Evolutionary conservation across 176 grass and related monocot species (phyloP).

Genomic region (Avena sativa): DNA sequence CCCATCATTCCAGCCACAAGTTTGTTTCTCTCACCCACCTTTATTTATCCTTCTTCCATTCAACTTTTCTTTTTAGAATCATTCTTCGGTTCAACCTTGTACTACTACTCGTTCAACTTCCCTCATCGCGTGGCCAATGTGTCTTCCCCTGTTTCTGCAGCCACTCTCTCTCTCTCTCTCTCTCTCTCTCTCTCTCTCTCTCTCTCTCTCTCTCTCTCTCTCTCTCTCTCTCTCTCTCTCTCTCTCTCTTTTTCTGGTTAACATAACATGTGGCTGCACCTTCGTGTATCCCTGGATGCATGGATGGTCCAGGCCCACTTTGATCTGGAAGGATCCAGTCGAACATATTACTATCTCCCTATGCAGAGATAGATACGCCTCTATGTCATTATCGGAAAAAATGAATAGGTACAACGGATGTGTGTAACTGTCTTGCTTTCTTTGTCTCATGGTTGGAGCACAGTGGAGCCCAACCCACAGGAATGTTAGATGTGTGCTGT

Average conservation of each 20-base stretch:
- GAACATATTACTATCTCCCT: neutral
- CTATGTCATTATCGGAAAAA: neutral
- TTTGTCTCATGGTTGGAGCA: neutral
- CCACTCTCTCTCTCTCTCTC: neutral
- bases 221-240: neutral
- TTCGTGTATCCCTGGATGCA: neutral
- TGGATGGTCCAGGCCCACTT: neutral
- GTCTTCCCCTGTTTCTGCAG: neutral
- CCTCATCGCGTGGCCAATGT: neutral
- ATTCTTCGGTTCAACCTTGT: neutral
- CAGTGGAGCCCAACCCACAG: neutral
- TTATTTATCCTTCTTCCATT: neutral
- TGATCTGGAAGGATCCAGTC: neutral
- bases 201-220: neutral
- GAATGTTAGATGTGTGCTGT: too few relatives aligned
- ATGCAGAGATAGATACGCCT: neutral
- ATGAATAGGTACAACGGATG: neutral
- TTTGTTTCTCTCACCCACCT: neutral
- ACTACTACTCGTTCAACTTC: neutral
- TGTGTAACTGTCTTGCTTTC: neutral
- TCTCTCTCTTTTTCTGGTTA: neutral
- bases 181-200: neutral
- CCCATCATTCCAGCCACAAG: constrained; percentile 16
- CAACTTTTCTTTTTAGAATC: neutral
- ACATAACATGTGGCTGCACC: neutral